A percentile compares a stretch with the other conserved stretches of the same genome.
Evolutionary conservation across 495 filamentous ascomycete genomes (phyloP).

Genomic region (Aspergillus haitiensis): DNA sequence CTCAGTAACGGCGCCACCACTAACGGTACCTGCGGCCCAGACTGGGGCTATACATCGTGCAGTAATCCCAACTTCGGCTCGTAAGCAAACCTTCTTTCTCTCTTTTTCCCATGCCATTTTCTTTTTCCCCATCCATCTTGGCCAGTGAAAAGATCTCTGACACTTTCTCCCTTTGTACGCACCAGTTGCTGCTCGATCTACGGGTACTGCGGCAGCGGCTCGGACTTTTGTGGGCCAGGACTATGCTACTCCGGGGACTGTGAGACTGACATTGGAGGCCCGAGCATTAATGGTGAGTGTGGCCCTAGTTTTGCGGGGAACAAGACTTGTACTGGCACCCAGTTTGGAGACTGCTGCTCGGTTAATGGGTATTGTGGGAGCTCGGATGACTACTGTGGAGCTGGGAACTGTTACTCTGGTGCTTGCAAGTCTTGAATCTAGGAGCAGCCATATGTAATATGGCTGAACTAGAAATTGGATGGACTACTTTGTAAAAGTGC

Average conservation of each 20-base stretch:
- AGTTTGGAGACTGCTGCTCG: constrained; percentile 19
- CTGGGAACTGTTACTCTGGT: constrained; percentile 16
- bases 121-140: constrained; percentile 1
- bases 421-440: constrained; percentile 5
- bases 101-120: constrained; percentile 1
- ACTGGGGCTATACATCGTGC: constrained; percentile 11
- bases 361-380: constrained; percentile 16
- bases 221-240: constrained; percentile 12
- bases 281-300: constrained; percentile 18
- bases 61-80: constrained; percentile 12
- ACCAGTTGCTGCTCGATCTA: constrained; percentile 15
- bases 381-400: constrained; percentile 11
- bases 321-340: constrained; percentile 19
- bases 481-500: too few species aligned
- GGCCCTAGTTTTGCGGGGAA: constrained; percentile 17
- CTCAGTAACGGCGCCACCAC: constrained; percentile 2
- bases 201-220: constrained; percentile 10
- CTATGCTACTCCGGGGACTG: constrained; percentile 11
- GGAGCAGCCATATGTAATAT: too few species aligned
- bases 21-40: constrained; percentile 12
- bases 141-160: constrained; percentile 8
- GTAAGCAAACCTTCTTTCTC: constrained; percentile 13
- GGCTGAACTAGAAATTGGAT: too few species aligned
- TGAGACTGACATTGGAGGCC: constrained; percentile 16
- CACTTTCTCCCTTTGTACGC: constrained; percentile 9